A percentile compares a stretch with the other conserved stretches of the same genome.
These are phyloP conservation scores for Talaromyces sp. DNA, from an alignment of 2,329 filamentous ascomycete species.

Conservation along the genomic window DNA sequence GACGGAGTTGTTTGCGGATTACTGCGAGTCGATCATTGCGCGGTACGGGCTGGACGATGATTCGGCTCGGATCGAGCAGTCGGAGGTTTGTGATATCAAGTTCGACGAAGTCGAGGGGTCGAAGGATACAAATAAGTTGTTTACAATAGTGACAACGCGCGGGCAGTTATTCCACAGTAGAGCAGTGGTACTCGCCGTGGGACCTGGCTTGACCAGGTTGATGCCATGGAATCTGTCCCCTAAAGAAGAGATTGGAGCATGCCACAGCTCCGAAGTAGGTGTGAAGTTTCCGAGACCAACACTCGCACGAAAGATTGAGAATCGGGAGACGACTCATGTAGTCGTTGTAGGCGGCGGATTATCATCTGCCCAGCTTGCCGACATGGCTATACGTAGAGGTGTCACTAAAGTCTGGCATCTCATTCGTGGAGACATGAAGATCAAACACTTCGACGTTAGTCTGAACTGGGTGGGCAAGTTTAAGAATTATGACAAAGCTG, in stretches of 20 bases:
- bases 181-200: slow-evolving; percentile 67
- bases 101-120: slow-evolving; percentile 51
- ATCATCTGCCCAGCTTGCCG: slow-evolving; percentile 70
- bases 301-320: slow-evolving; percentile 53
- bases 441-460: slow-evolving; percentile 76
- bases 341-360: slow-evolving; percentile 72
- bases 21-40: slow-evolving; percentile 56
- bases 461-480: slow-evolving; percentile 80
- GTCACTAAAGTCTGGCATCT: slow-evolving; percentile 67
- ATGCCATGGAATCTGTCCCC: slow-evolving; percentile 40
- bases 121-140: slow-evolving; percentile 52
- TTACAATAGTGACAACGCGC: slow-evolving; percentile 58
- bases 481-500: slow-evolving; percentile 70
- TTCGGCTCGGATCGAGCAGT: slow-evolving; percentile 54
- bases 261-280: slow-evolving; percentile 64
- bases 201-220: slow-evolving; percentile 61
- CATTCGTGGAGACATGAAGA: slow-evolving; percentile 56
- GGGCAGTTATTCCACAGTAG: slow-evolving; percentile 54
- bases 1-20: slow-evolving; percentile 58
- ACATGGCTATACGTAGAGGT: slow-evolving; percentile 62
- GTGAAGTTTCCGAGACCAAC: slow-evolving; percentile 52
- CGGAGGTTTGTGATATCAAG: slow-evolving; percentile 59
- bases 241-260: slow-evolving; percentile 49
- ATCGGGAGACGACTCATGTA: slow-evolving; percentile 55
- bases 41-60: slow-evolving; percentile 56